A percentile compares a stretch with the other conserved stretches of the same genome.
Conservation (phyloP, 2,329 filamentous ascomycete species). For the Trichoderma atrobrunneum region DNA sequence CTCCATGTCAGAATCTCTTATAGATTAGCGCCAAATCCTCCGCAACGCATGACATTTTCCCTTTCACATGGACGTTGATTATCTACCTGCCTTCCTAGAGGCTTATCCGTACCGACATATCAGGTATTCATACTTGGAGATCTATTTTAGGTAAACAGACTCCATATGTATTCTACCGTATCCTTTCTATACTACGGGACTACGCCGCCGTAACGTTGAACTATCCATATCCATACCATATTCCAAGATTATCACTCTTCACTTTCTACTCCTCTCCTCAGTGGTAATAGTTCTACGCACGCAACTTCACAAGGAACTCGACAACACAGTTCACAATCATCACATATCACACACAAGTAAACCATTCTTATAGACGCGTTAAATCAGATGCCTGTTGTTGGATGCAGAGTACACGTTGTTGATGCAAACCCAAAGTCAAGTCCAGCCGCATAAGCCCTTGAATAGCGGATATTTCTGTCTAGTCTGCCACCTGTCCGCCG, state of each 20-base stretch:
- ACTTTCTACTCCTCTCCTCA: not conserved
- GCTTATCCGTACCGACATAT: no score
- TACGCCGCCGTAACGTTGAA: not conserved
- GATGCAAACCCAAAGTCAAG: constrained; percentile 41
- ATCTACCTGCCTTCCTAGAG: no score
- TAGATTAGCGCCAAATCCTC: not conserved
- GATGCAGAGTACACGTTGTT: constrained; percentile 31
- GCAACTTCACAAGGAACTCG: not conserved
- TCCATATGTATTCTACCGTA: not conserved
- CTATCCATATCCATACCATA: not conserved
- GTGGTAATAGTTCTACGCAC: not conserved
- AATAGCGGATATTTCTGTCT: constrained; percentile 39
- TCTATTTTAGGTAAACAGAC: not conserved
- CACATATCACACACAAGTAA: not conserved
- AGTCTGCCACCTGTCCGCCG: constrained; percentile 33
- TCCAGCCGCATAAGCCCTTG: constrained; percentile 38
- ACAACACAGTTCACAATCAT: not conserved
- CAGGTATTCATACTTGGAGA: not conserved
- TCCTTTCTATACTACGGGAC: not conserved
- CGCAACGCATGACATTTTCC: not conserved
- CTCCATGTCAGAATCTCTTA: not conserved
- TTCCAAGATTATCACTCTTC: not conserved
- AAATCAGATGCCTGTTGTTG: constrained; percentile 24
- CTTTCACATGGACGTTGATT: not conserved
- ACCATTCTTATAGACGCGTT: constrained; percentile 9